Percentiles rank a stretch among this genome's conserved stretches.
These are phyloP conservation scores for Sequoiadendron giganteum DNA, from an alignment of 75 land plant genomes.

Conservation along the genomic window DNA sequence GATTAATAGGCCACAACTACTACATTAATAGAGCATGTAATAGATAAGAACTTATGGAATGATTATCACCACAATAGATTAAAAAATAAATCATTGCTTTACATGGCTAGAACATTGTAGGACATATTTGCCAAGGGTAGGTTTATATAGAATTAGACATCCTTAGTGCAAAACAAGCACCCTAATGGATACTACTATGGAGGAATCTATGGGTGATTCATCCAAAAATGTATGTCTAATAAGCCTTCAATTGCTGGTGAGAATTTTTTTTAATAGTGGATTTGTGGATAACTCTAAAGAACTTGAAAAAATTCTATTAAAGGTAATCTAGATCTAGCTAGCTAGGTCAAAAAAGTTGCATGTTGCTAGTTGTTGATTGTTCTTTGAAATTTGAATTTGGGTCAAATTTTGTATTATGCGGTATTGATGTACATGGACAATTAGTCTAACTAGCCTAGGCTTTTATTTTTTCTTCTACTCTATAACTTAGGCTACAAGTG, in stretches of 20 bases:
- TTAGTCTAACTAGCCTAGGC: too few species aligned
- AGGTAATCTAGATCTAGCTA: constrained; percentile 34
- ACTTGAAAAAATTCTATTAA: too few species aligned
- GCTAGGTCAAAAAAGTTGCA: constrained; percentile 40
- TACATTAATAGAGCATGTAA: constrained; percentile 50
- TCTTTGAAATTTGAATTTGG: too few species aligned
- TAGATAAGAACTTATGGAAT: constrained; percentile 54
- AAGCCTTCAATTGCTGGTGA: constrained; percentile 77
- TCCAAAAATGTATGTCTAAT: constrained; percentile 73
- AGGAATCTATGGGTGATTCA: constrained; percentile 73
- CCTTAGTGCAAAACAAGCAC: constrained; percentile 88
- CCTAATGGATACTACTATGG: constrained; percentile 39
- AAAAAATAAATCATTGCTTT: constrained; percentile 54
- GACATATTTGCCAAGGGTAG: constrained; percentile 66
- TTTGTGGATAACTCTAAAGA: constrained; percentile 23
- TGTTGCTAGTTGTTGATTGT: too few species aligned
- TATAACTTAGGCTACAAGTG: too few species aligned
- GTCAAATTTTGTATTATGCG: too few species aligned
- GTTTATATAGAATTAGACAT: constrained; percentile 83
- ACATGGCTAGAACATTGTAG: constrained; percentile 77
- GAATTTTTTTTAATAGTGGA: constrained; percentile 36
- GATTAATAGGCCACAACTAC: constrained; percentile 48
- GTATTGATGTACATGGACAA: too few species aligned
- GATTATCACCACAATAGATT: constrained; percentile 57
- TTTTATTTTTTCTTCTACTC: too few species aligned